Percentiles rank a stretch among this genome's conserved stretches.
Evolutionary conservation across 2,329 filamentous ascomycete genomes (phyloP).

Genomic region (Uncinocarpus reesii): DNA sequence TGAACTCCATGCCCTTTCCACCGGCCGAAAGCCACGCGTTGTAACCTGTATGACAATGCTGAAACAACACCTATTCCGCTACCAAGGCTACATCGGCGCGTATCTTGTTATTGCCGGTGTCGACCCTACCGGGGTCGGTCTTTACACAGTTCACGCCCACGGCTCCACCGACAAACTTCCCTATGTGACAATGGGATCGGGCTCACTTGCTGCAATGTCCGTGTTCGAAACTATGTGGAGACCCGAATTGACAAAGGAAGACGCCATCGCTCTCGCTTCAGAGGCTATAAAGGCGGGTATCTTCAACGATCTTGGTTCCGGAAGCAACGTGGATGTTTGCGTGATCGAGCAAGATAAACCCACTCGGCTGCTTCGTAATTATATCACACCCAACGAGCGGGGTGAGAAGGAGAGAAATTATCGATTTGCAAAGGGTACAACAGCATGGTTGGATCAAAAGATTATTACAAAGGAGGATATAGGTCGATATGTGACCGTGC

Average conservation of each 20-base stretch:
- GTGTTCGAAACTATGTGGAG: conserved; percentile 98
- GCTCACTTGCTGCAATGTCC: conserved; percentile 91
- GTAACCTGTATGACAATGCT: conserved; percentile 99
- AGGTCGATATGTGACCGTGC: conserved; percentile 83
- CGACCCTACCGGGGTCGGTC: conserved; percentile 85
- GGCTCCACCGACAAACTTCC: conserved; percentile 97
- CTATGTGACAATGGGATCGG: conserved; percentile 98
- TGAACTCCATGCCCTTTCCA: conserved; percentile 92
- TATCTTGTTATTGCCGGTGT: conserved; percentile 96
- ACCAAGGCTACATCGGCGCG: conserved; percentile 95
- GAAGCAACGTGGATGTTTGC: conserved; percentile 93
- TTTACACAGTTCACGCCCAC: conserved; percentile 98
- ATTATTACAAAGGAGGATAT: conserved; percentile 90
- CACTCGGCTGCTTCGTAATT: conserved; percentile 73
- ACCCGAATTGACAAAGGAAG: conserved; percentile 61
- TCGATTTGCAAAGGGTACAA: conserved; percentile 82
- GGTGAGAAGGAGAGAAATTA: conserved; percentile 89
- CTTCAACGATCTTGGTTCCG: conserved; percentile 95
- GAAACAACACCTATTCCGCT: conserved; percentile 97
- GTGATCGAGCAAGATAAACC: conserved; percentile 95
- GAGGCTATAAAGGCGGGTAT: conserved; percentile 93
- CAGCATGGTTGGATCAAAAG: conserved; percentile 90
- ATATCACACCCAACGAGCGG: conserved; percentile 84
- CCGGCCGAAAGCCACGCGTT: conserved; percentile 90
- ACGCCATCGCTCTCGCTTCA: conserved; percentile 69